Conservation (phyloP, 1,284 basidiomycete genomes). For the Malassezia cuniculi region DNA sequence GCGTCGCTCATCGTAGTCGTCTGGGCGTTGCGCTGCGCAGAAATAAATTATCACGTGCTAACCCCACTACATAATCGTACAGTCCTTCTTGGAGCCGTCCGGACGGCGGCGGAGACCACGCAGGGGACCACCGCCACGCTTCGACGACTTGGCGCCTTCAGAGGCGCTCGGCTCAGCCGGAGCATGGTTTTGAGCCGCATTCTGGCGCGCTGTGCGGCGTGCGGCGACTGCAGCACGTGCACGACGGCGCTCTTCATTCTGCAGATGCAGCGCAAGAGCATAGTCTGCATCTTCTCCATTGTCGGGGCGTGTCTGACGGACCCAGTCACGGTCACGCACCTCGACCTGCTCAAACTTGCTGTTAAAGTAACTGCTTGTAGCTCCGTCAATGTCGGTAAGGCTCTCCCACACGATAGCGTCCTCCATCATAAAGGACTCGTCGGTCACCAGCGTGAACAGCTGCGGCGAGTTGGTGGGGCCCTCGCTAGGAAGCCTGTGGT, state of each 20-base stretch:
- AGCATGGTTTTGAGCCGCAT: no score
- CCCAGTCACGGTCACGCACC: neutral
- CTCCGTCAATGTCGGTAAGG: constrained; percentile 71
- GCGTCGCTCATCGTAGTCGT: constrained; percentile 12
- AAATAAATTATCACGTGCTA: neutral
- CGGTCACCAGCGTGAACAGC: constrained; percentile 68
- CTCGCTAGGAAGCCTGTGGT: constrained; percentile 45
- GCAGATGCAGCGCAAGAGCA: constrained; percentile 7
- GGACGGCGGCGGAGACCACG: no score
- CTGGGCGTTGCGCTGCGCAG: neutral
- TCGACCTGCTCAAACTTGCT: constrained; percentile 3
- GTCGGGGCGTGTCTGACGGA: neutral
- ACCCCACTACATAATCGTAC: constrained; percentile 2
- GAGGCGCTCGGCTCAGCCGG: no score
- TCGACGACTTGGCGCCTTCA: no score
- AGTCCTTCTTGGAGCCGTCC: constrained; percentile 1
- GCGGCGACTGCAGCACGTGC: no score
- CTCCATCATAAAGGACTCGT: constrained; percentile 64
- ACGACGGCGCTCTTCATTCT: constrained; percentile 12
- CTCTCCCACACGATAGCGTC: constrained; percentile 71
- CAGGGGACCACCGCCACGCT: no score
- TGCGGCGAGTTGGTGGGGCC: constrained; percentile 5
- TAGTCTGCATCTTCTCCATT: constrained; percentile 1
- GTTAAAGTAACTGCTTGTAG: constrained; percentile 20
- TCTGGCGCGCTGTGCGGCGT: constrained; percentile 3